phyloP scores from a whole-genome alignment of 2,329 filamentous ascomycete genomes.

The Talaromyces sp. region DNA sequence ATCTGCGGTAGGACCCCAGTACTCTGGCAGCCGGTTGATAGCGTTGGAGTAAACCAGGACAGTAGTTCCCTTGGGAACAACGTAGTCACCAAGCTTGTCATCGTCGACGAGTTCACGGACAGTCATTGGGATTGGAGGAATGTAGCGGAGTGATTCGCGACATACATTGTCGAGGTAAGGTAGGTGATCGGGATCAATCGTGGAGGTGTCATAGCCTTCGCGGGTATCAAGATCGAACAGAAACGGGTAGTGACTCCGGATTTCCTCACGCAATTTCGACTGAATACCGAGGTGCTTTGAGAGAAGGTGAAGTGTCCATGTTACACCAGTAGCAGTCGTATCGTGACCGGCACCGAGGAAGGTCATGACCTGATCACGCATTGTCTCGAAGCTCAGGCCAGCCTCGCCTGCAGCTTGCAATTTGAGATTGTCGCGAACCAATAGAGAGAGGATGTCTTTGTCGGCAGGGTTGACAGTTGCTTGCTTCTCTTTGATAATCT shows the following conservation, averaged over 20 bases:
- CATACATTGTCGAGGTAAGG: constrained; percentile 49
- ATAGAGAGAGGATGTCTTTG: constrained; percentile 43
- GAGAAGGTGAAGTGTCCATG: constrained; percentile 45
- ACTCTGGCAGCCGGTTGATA: constrained; percentile 41
- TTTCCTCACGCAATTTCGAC: constrained; percentile 40
- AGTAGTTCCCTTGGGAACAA: constrained; percentile 43
- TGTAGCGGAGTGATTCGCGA: constrained; percentile 47
- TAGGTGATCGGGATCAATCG: constrained; percentile 40
- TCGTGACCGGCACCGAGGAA: constrained; percentile 46
- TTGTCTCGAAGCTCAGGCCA: constrained; percentile 38
- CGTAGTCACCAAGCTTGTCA: constrained; percentile 40
- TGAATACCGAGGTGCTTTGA: constrained; percentile 41
- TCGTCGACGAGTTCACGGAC: constrained; percentile 43
- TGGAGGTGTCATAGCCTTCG: constrained; percentile 28
- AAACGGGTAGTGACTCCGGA: constrained; percentile 37
- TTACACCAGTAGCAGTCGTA: constrained; percentile 45
- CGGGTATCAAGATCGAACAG: constrained; percentile 37
- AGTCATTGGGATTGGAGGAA: constrained; percentile 47
- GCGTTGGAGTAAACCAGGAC: constrained; percentile 44
- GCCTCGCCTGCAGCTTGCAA: constrained; percentile 36
- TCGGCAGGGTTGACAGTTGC: constrained; percentile 31
- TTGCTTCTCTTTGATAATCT: constrained; percentile 37
- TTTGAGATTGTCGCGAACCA: constrained; percentile 43
- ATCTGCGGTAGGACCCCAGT: constrained; percentile 43
- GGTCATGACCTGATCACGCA: constrained; percentile 40